Percentiles rank a stretch among this genome's conserved stretches.
phyloP scores from a whole-genome alignment of 345 rosid species.

The Geranium brycei region DNA sequence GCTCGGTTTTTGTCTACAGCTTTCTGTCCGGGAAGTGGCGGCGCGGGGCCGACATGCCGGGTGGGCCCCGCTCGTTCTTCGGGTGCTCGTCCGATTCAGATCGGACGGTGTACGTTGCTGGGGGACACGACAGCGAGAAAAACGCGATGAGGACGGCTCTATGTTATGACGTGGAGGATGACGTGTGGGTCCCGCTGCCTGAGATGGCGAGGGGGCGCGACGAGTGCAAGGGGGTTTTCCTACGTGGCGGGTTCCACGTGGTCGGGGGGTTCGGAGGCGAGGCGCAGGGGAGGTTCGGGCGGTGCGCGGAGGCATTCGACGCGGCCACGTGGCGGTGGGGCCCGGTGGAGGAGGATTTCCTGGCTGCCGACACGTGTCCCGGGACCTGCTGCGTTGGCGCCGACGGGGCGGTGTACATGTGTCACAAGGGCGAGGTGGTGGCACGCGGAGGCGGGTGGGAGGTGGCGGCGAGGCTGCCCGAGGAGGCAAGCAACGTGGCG shows the following conservation, averaged over 20 bases:
- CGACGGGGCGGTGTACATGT: conserved; percentile 24
- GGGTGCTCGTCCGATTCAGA: conserved; percentile 50
- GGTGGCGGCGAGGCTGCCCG: conserved; percentile 28
- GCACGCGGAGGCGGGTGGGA: conserved; percentile 25
- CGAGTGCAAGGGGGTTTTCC: conserved; percentile 50
- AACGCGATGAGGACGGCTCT: conserved; percentile 43
- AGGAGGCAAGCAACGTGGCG: conserved; percentile 24
- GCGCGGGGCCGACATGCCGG: conserved; percentile 48
- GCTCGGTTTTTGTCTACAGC: conserved; percentile 36
- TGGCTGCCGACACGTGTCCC: conserved; percentile 20
- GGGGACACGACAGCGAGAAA: conserved; percentile 64
- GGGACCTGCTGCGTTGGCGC: conserved; percentile 21
- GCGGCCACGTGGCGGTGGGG: conserved; percentile 35
- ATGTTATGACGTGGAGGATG: conserved; percentile 37
- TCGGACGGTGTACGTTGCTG: conserved; percentile 54
- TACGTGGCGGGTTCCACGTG: conserved; percentile 46
- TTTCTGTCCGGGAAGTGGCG: conserved; percentile 50
- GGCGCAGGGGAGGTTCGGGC: conserved; percentile 48
- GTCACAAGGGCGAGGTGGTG: conserved; percentile 28
- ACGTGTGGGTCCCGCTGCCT: conserved; percentile 44
- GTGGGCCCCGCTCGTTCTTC: conserved; percentile 42
- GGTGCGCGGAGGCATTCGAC: conserved; percentile 34
- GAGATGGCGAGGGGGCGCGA: conserved; percentile 67
- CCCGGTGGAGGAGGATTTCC: conserved; percentile 15
- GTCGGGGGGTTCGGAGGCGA: conserved; percentile 58